Evolutionary conservation across 2,329 filamentous ascomycete genomes (phyloP).

Genomic region (Plenodomus tracheiphilus): DNA sequence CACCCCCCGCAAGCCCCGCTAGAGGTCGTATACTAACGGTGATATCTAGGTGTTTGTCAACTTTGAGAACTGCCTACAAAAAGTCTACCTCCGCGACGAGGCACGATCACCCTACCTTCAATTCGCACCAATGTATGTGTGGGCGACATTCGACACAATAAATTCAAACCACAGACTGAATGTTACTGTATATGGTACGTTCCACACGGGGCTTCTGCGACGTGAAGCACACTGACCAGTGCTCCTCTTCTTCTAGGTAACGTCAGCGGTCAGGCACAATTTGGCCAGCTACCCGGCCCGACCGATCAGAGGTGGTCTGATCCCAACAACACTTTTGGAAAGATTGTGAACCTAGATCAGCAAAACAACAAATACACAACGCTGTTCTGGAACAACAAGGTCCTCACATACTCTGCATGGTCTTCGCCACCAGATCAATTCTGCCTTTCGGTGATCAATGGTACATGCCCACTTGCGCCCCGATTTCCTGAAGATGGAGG

Average conservation of each 20-base stretch:
- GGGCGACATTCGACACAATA: slow-evolving; percentile 71
- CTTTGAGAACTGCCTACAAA: slow-evolving; percentile 80
- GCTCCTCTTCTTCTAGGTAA: slow-evolving; percentile 42
- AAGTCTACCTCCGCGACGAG: slow-evolving; percentile 59
- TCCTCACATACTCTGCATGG: slow-evolving; percentile 77
- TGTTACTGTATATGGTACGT: slow-evolving; percentile 79
- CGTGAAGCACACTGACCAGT: neutral
- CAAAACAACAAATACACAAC: slow-evolving; percentile 69
- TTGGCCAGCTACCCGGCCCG: slow-evolving; percentile 62
- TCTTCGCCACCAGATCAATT: slow-evolving; percentile 59
- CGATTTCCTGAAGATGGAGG: slow-evolving; percentile 58
- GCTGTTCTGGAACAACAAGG: slow-evolving; percentile 69
- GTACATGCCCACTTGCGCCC: slow-evolving; percentile 73
- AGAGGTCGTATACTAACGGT: neutral
- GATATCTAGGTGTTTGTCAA: slow-evolving; percentile 55
- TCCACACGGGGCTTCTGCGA: neutral
- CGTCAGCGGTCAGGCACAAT: slow-evolving; percentile 72
- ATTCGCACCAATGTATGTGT: slow-evolving; percentile 75
- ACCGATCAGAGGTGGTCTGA: slow-evolving; percentile 64
- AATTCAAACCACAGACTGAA: slow-evolving; percentile 67
- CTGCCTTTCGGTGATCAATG: slow-evolving; percentile 60
- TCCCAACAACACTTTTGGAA: slow-evolving; percentile 66
- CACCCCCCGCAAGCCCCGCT: too few relatives aligned
- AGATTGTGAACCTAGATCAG: slow-evolving; percentile 70
- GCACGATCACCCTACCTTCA: slow-evolving; percentile 67